Evolutionary conservation across 768 basidiomycete species (phyloP).

Genomic region (Suillus spraguei): DNA sequence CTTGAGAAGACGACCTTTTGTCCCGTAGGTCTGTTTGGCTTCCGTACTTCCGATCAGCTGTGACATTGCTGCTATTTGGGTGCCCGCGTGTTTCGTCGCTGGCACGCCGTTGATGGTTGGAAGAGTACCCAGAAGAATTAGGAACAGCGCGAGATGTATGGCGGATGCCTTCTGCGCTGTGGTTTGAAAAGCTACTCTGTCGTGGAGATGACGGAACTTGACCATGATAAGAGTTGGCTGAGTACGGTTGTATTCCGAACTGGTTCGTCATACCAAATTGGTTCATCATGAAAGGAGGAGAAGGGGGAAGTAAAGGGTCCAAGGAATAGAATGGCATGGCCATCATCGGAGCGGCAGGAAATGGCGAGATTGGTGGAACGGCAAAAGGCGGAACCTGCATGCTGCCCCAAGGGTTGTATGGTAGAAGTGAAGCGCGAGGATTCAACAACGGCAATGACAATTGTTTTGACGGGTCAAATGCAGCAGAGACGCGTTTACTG

Average conservation of each 20-base stretch:
- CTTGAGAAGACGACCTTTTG: constrained; percentile 14
- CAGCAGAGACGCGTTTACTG: constrained; percentile 44
- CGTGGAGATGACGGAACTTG: constrained; percentile 30
- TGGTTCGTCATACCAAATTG: constrained; percentile 55
- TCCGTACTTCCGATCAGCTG: constrained; percentile 17
- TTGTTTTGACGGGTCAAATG: constrained; percentile 36
- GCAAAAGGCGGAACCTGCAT: constrained; percentile 16
- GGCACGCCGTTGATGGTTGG: constrained; percentile 31
- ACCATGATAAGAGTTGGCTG: constrained; percentile 32
- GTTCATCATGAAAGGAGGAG: constrained; percentile 76
- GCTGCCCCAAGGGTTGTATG: constrained; percentile 30
- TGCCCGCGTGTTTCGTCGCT: constrained; percentile 32
- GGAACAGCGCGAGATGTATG: constrained; percentile 22
- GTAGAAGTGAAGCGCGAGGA: constrained; percentile 26
- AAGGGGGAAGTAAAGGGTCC: constrained; percentile 72
- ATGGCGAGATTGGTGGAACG: constrained; percentile 40
- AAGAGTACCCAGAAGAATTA: constrained; percentile 16
- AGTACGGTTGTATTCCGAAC: constrained; percentile 44
- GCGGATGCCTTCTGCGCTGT: constrained; percentile 28
- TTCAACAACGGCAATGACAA: constrained; percentile 22
- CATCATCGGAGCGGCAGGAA: constrained; percentile 36
- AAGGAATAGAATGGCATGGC: constrained; percentile 48
- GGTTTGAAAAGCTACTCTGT: constrained; percentile 24
- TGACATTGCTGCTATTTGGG: constrained; percentile 14
- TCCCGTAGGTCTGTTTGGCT: constrained; percentile 22